These are phyloP conservation scores for Talaromyces ruber DNA, from an alignment of 495 filamentous ascomycete genomes.

Conservation along the genomic window DNA sequence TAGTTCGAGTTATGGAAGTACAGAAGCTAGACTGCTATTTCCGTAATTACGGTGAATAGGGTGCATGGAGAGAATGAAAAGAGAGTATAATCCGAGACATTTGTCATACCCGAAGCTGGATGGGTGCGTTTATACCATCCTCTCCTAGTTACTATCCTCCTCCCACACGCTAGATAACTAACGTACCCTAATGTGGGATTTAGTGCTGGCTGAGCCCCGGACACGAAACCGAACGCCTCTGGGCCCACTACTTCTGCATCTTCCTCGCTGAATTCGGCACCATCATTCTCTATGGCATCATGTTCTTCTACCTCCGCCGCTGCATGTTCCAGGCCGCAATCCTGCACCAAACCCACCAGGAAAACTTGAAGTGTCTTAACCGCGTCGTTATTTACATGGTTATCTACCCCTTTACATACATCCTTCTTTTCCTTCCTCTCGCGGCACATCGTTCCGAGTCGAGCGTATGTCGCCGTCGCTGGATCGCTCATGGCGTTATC, in stretches of 20 bases:
- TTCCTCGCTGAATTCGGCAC: conserved; percentile 62
- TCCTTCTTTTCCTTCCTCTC: conserved; percentile 62
- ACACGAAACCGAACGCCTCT: conserved; percentile 54
- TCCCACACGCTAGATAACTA: no score
- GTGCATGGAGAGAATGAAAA: no score
- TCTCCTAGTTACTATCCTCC: no score
- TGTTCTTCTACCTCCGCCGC: conserved; percentile 52
- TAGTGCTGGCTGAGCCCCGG: conserved; percentile 45
- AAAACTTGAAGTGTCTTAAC: conserved; percentile 31
- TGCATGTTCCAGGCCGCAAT: conserved; percentile 33
- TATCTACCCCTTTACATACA: conserved; percentile 67
- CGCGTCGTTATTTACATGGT: conserved; percentile 60
- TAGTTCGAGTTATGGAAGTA: no score
- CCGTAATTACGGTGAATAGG: no score
- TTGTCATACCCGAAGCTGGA: no score
- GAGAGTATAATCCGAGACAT: no score
- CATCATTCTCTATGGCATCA: conserved; percentile 53
- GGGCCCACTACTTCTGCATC: conserved; percentile 74
- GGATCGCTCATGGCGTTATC: conserved; percentile 67
- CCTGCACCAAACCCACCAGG: conserved; percentile 25
- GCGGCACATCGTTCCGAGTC: conserved; percentile 57
- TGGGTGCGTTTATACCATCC: no score
- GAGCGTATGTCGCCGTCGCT: conserved; percentile 56
- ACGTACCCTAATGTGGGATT: no score
- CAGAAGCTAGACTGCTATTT: no score